A percentile compares a stretch with the other conserved stretches of the same genome.
Conservation (phyloP, 2,329 filamentous ascomycete species). For the Colletotrichum destructivum region DNA sequence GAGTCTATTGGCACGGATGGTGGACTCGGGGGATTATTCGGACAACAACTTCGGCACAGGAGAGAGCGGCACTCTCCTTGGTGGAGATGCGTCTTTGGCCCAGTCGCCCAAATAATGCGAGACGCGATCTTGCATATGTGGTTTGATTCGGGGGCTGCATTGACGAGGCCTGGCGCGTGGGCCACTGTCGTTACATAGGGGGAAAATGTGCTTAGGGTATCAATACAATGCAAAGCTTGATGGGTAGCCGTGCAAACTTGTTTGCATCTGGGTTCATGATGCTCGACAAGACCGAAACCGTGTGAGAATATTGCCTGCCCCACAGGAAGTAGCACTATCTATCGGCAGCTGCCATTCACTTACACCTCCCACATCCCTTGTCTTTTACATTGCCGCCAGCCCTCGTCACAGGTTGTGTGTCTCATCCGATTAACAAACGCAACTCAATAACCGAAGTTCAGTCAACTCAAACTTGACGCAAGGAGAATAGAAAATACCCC, state of each 20-base stretch:
- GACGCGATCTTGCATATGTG: too few species aligned
- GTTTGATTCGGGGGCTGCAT: not conserved
- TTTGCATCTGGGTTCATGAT: not conserved
- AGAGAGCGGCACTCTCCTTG: constrained; percentile 48
- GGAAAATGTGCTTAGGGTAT: not conserved
- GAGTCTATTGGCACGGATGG: constrained; percentile 59
- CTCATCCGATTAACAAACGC: not conserved
- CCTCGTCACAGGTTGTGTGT: not conserved
- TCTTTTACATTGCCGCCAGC: not conserved
- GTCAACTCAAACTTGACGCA: not conserved
- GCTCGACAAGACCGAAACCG: not conserved
- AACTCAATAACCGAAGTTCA: not conserved
- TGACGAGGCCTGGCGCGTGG: not conserved
- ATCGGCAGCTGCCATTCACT: not conserved
- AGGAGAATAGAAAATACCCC: too few species aligned
- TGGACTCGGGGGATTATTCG: constrained; percentile 46
- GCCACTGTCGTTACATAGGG: not conserved
- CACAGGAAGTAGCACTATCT: not conserved
- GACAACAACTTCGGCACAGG: constrained; percentile 48
- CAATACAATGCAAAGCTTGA: not conserved
- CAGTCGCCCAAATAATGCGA: constrained; percentile 49
- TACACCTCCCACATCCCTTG: not conserved
- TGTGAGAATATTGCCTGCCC: not conserved
- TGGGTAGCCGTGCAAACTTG: not conserved
- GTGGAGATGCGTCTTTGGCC: constrained; percentile 48